Conservation (phyloP, 2,329 filamentous ascomycete genomes). For the Exophiala dermatitidis region DNA sequence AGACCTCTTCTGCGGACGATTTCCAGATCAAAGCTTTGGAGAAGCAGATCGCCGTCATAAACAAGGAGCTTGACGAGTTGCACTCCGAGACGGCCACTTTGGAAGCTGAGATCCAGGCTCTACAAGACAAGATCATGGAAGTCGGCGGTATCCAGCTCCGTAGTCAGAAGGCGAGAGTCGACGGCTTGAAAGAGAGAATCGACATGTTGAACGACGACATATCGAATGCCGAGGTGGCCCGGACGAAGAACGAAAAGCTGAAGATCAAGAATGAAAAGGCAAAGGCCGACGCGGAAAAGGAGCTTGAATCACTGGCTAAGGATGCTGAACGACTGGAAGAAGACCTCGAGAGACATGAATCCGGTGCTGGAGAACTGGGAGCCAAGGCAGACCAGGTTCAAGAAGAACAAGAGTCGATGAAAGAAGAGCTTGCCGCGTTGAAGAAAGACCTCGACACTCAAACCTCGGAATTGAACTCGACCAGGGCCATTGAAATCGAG, state of each 20-base stretch:
- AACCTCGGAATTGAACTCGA: conserved; percentile 77
- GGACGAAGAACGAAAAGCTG: conserved; percentile 90
- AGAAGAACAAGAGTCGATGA: conserved; percentile 66
- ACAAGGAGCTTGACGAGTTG: conserved; percentile 71
- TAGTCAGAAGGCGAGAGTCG: conserved; percentile 82
- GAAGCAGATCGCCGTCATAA: conserved; percentile 67
- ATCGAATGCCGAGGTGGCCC: conserved; percentile 77
- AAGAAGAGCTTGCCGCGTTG: conserved; percentile 67
- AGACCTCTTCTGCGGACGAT: conserved; percentile 73
- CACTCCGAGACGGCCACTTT: conserved; percentile 79
- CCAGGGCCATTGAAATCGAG: conserved; percentile 83
- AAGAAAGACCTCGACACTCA: conserved; percentile 85
- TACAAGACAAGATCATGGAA: conserved; percentile 98
- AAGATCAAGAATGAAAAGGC: conserved; percentile 80
- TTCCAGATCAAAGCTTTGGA: conserved; percentile 63
- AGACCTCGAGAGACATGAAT: conserved; percentile 70
- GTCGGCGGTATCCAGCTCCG: conserved; percentile 90
- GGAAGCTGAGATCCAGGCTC: conserved; percentile 82
- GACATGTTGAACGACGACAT: conserved; percentile 70
- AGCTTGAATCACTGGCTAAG: conserved; percentile 61
- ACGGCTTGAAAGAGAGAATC: conserved; percentile 80
- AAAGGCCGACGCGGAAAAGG: conserved; percentile 67
- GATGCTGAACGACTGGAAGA: conserved; percentile 73
- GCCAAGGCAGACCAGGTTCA: conserved; percentile 74
- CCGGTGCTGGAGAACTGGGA: conserved; percentile 65